Evolutionary conservation across 1,139 yeast species (phyloP), one percentile per base, ranked within the genome.

Genomic region (Arxiozyma slooffiae): DNA sequence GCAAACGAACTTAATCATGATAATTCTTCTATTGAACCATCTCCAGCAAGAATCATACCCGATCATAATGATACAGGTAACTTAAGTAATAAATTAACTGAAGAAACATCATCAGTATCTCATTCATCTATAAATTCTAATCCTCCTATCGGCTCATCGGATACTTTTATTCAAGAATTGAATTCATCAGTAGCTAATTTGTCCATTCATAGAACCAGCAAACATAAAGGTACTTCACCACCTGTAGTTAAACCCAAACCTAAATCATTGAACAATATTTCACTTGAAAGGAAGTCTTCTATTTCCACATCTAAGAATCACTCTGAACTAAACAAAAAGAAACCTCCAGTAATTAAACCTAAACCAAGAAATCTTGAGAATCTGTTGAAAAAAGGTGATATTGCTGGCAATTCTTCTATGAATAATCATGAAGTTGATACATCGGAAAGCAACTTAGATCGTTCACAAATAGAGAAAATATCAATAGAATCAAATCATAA

Each of bases 301-400:
- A 14, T 7, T 11, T 24, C 39, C 5, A 22, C 18, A 22, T 30
- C 37, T 2, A 34, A 14, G 7, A 30, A 30, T 34, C n/a, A 11
- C 22, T 21, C 44, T 22, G 38, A 41, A 26, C 14, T 38, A 16
- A 16, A 14, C 22, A 53, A 51, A 38, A 52, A 52, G 16, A 52
- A 60, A 9, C 60, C 63, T 18, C 66, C 66, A 7, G 52, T 52
- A 16, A 48, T 61, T 1, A 60, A 62, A 45, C 62, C 67, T 14
- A 65, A 62, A 44, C 65, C 64, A 4, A 52, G 50, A 21, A 52
- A 45, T 38, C 26, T 60, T 40, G 46, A 48, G 24, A 17, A 47
- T 20, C 16, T 23, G 7, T 30, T 24, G 17, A 41, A 47, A 6
- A 24, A 8, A n/a, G 1, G 11, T 18, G 40, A 38, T 14, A 23